Conservation (phyloP, 1,139 yeast species). For the Sugiyamaella paludigena region DNA sequence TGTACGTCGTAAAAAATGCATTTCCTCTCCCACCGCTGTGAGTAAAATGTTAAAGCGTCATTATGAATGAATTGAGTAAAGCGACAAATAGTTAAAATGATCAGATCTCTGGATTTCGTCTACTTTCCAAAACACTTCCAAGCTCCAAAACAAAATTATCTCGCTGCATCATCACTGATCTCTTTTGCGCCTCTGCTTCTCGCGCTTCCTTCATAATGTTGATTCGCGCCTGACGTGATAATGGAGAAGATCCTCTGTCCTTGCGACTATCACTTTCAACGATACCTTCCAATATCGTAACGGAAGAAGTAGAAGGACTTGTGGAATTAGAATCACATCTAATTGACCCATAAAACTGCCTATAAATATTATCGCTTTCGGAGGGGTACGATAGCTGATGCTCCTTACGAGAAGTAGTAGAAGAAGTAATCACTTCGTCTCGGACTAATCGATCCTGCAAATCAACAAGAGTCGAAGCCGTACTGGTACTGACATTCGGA, state of each 20-base stretch:
- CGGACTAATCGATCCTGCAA: conserved; percentile 6
- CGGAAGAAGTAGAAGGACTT: conserved; percentile 12
- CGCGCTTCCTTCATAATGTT: conserved; percentile 26
- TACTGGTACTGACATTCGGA: conserved; percentile 16
- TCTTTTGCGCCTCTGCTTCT: conserved; percentile 21
- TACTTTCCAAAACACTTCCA: conserved; percentile 26
- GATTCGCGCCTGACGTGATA: conserved; percentile 33
- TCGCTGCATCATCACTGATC: conserved; percentile 21
- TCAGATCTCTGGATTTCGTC: conserved; percentile 5
- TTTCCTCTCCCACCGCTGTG: no score
- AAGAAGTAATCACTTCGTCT: background rate
- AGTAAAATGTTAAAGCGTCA: no score
- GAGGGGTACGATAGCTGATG: background rate
- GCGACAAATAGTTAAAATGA: no score
- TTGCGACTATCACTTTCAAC: conserved; percentile 22
- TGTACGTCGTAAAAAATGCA: no score
- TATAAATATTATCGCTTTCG: background rate
- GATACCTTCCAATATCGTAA: conserved; percentile 28
- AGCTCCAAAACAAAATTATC: conserved; percentile 29
- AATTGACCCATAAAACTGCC: conserved; percentile 19
- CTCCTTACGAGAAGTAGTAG: background rate
- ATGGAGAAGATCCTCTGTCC: conserved; percentile 7
- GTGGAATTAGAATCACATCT: conserved; percentile 3
- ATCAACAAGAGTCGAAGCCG: conserved; percentile 21
- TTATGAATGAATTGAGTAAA: no score